Percentiles rank a stretch among this genome's conserved stretches.
These are phyloP conservation scores for Chalciporus chontae DNA, from an alignment of 768 basidiomycete species.

Conservation along the genomic window DNA sequence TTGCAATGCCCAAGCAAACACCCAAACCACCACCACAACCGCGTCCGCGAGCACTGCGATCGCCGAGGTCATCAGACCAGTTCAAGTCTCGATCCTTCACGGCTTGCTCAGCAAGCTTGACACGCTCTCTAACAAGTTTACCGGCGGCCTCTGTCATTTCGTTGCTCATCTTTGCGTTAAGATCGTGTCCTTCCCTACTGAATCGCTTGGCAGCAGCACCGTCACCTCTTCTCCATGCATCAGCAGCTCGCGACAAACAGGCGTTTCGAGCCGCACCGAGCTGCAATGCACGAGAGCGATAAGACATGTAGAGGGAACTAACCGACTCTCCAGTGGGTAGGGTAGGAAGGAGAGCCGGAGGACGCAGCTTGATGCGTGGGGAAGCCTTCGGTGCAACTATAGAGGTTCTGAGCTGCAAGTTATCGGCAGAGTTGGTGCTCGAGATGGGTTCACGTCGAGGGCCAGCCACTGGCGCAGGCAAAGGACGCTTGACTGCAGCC, in stretches of 20 bases:
- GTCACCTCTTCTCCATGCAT: slow-evolving; percentile 94
- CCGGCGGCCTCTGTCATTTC: slow-evolving; percentile 86
- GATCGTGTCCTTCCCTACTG: slow-evolving; percentile 88
- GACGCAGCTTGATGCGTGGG: slow-evolving; percentile 78
- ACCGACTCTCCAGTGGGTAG: slow-evolving; percentile 80
- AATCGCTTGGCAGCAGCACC: slow-evolving; percentile 95
- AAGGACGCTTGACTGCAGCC: slow-evolving; percentile 77
- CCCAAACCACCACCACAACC: slow-evolving; percentile 80
- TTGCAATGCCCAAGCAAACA: slow-evolving; percentile 82
- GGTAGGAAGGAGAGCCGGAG: slow-evolving; percentile 83
- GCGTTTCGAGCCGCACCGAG: slow-evolving; percentile 93
- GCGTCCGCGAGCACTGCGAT: slow-evolving; percentile 71
- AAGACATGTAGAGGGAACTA: slow-evolving; percentile 82
- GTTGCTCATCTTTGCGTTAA: slow-evolving; percentile 85
- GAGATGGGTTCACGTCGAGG: slow-evolving; percentile 59
- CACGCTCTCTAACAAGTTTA: slow-evolving; percentile 82
- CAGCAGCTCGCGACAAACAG: slow-evolving; percentile 90
- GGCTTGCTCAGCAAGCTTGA: slow-evolving; percentile 69
- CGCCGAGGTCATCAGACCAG: slow-evolving; percentile 84
- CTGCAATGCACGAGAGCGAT: slow-evolving; percentile 84
- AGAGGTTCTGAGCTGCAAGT: slow-evolving; percentile 59
- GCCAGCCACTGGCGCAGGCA: slow-evolving; percentile 29
- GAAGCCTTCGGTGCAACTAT: slow-evolving; percentile 80
- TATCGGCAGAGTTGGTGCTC: slow-evolving; percentile 46
- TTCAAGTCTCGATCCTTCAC: slow-evolving; percentile 64